Conservation (phyloP, 305 asterid species). For the Fraxinus paxiana region DNA sequence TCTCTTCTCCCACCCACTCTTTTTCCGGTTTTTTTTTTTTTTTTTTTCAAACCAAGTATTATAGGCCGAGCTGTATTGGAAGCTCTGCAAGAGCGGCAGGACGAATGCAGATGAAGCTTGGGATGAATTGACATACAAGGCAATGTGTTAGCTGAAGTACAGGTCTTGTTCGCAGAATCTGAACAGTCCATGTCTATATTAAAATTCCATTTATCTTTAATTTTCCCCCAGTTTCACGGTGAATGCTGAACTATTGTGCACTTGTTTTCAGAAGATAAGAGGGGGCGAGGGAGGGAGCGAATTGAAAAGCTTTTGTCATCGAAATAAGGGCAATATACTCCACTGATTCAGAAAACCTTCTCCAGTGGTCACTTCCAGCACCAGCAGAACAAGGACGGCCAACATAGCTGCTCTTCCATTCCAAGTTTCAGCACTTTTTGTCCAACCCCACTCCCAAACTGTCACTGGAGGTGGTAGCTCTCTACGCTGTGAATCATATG, state of each 20-base stretch:
- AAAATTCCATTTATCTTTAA: constrained; percentile 7
- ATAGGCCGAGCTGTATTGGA: neutral
- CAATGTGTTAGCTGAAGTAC: neutral
- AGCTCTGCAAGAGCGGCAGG: neutral
- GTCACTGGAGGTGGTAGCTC: constrained; percentile 90
- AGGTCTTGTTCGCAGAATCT: neutral
- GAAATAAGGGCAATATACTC: constrained; percentile 67
- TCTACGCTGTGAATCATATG: constrained; percentile 89
- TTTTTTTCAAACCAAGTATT: neutral
- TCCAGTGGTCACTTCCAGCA: constrained; percentile 89
- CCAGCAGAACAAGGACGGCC: constrained; percentile 72
- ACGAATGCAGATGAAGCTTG: constrained; percentile 17
- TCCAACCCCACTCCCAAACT: constrained; percentile 99
- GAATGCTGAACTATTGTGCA: constrained; percentile 13
- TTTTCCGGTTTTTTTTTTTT: neutral
- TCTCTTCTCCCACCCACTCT: constrained; percentile 9
- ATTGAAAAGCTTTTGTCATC: constrained; percentile 26
- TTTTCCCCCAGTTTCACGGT: constrained; percentile 17
- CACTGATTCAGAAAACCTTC: constrained; percentile 92
- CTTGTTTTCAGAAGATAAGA: neutral
- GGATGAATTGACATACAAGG: neutral
- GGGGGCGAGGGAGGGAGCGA: neutral
- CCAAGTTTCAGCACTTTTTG: constrained; percentile 98
- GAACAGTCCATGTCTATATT: constrained; percentile 8
- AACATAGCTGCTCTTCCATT: constrained; percentile 97